Base-by-base conservation (phyloP, 2,329 filamentous ascomycete genomes). In the Colletotrichum phormii region DNA sequence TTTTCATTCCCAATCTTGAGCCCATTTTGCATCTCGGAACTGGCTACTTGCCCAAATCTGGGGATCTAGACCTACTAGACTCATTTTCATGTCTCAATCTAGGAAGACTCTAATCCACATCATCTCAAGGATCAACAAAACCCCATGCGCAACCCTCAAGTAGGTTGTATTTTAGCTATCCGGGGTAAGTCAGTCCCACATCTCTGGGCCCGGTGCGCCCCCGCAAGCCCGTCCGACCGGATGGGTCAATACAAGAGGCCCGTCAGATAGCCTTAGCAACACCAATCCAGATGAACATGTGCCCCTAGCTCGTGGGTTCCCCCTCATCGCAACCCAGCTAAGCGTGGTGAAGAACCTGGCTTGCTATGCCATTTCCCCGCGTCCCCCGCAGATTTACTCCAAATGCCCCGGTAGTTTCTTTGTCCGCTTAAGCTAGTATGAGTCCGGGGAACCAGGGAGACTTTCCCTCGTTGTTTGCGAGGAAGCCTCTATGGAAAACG, bases 101-200 rank as follows among this genome's bases (percentile, higher is more conserved):
- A 42, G 37, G 37, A 8, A 42, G 0, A 42, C 8, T 42, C 1
- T 4, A 18, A 8, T 18, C 7, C 37, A 42, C 8, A 18, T 42
- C 5, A 18, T 42, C 6, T 15, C 37, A 42, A 66, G 54, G 55
- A 71, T 60, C 33, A 60, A 66, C 62, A 60, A 66, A 54, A 66
- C 24, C 54, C 67, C 42, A 66, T 46, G 33, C 15, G 8, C 8
- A 18, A 42, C 12, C 11, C 13, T 15, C 1, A 29, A 26, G 2
- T 65, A 53, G 29, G 1, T 18, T 5, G 3, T 15, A 31, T 46
- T 22, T 66, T 26, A 66, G 54, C 55, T 46, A 61, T 60, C 61
- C 67, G 67, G 67, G 62, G 67, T 66, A 71, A 71, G 62, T 71
- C 67, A 66, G 62, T 64, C 67, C 62, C 62, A 66, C 26, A 53